Evolutionary conservation across 106 monocot species (phyloP).

Genomic region (Acanthochlamys bracteata): DNA sequence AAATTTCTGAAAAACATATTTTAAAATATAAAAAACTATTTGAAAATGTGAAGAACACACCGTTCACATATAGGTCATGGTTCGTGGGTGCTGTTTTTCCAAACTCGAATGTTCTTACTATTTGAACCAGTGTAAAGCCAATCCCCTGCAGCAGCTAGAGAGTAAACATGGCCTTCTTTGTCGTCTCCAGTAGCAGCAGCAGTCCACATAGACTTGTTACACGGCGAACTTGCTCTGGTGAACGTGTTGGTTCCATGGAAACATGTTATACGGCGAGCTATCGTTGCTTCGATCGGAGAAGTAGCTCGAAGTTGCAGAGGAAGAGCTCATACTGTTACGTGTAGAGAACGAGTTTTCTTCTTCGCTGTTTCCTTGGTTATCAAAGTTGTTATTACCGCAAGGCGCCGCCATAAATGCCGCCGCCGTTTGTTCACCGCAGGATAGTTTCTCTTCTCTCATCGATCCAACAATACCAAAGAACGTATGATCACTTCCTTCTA

Average conservation of each 20-base stretch:
- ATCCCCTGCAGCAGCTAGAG: constrained; percentile 35
- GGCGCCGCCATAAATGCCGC: neutral
- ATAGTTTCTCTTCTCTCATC: neutral
- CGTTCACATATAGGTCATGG: no score
- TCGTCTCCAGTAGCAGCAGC: neutral
- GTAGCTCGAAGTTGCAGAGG: constrained; percentile 19
- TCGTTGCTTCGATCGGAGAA: constrained; percentile 24
- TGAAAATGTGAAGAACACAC: no score
- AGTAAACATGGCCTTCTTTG: constrained; percentile 59
- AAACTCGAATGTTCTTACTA: constrained; percentile 61
- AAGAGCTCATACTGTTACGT: constrained; percentile 23
- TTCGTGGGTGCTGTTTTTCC: no score
- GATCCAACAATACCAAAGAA: neutral
- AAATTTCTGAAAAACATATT: no score
- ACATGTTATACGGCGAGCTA: constrained; percentile 37
- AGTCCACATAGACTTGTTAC: constrained; percentile 35
- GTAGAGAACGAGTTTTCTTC: constrained; percentile 18
- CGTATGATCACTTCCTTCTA: neutral
- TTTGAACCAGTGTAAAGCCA: constrained; percentile 75
- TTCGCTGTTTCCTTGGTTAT: constrained; percentile 12
- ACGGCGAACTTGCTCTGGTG: neutral
- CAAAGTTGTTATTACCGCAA: constrained; percentile 11
- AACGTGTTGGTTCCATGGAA: constrained; percentile 27
- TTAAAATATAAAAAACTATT: no score
- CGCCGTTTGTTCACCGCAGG: neutral